Conservation (phyloP, 1,284 basidiomycete genomes). For the Paramarasmius palmivorus region DNA sequence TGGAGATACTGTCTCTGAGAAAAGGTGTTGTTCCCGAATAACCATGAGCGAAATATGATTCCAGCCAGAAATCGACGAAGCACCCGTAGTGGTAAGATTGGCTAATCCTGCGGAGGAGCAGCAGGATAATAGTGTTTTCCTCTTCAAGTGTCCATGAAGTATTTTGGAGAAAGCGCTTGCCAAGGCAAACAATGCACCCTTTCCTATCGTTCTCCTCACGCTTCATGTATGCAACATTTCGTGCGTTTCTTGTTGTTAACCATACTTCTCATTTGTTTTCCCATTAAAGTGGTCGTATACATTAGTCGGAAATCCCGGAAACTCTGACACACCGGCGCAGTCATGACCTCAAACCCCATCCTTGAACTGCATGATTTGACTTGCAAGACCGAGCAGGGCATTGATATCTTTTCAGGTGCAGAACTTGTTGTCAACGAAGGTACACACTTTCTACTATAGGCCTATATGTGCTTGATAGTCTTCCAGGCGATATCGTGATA, state of each 20-base stretch:
- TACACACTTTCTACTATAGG: conserved; percentile 3
- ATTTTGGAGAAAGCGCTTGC: no score
- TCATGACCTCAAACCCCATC: neutral
- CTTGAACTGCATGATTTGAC: conserved; percentile 33
- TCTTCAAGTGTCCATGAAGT: conserved; percentile 26
- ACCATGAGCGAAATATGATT: conserved; percentile 88
- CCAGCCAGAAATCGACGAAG: conserved; percentile 92
- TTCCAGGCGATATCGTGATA: conserved; percentile 62
- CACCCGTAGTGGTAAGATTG: conserved; percentile 87
- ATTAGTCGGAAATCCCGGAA: no score
- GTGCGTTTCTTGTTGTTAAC: no score
- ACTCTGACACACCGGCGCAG: no score
- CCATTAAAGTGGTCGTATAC: no score
- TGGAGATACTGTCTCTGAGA: conserved; percentile 66
- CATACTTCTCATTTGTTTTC: no score
- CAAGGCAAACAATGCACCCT: no score
- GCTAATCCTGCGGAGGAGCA: conserved; percentile 81
- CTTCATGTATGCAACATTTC: no score
- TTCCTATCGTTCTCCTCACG: no score
- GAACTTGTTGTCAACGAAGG: conserved; percentile 64
- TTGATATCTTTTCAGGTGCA: conserved; percentile 55
- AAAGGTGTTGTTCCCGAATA: conserved; percentile 56
- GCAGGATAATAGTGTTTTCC: conserved; percentile 67
- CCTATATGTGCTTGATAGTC: neutral
- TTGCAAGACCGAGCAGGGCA: conserved; percentile 42